Percentiles rank a stretch among this genome's conserved stretches.
Evolutionary conservation across 2,329 filamentous ascomycete species (phyloP).

Genomic region (Fusarium cyanostomum): DNA sequence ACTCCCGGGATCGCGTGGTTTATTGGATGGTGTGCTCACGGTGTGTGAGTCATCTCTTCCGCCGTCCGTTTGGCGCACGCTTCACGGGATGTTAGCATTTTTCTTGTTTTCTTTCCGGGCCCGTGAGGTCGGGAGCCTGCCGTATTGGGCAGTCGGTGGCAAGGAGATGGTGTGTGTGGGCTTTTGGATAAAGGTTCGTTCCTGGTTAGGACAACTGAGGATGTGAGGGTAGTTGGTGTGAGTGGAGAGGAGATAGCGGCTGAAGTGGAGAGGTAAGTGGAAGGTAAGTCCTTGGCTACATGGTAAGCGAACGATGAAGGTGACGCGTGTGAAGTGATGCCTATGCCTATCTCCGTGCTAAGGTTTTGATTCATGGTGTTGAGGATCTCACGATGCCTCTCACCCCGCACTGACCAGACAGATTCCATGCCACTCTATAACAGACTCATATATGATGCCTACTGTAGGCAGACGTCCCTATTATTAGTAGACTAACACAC

Average conservation of each 20-base stretch:
- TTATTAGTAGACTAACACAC: background rate
- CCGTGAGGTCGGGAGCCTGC: constrained; percentile 37
- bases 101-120: constrained; percentile 8
- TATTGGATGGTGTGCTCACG: constrained; percentile 34
- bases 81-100: constrained; percentile 22
- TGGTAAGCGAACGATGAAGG: background rate
- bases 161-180: constrained; percentile 31
- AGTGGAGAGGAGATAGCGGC: constrained; percentile 11
- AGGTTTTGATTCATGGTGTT: constrained; percentile 8
- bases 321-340: constrained; percentile 6
- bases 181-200: background rate
- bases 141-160: constrained; percentile 38
- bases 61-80: constrained; percentile 12
- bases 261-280: constrained; percentile 9
- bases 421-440: background rate
- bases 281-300: background rate
- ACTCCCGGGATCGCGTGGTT: constrained; percentile 27
- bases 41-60: constrained; percentile 44
- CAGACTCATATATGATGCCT: background rate
- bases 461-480: background rate
- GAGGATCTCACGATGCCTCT: background rate
- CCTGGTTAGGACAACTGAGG: constrained; percentile 11
- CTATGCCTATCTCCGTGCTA: background rate
- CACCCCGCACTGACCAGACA: background rate
- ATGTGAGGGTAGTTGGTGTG: constrained; percentile 5